Evolutionary conservation across 2,329 filamentous ascomycete genomes (phyloP).

Genomic region (Nemania sp.): DNA sequence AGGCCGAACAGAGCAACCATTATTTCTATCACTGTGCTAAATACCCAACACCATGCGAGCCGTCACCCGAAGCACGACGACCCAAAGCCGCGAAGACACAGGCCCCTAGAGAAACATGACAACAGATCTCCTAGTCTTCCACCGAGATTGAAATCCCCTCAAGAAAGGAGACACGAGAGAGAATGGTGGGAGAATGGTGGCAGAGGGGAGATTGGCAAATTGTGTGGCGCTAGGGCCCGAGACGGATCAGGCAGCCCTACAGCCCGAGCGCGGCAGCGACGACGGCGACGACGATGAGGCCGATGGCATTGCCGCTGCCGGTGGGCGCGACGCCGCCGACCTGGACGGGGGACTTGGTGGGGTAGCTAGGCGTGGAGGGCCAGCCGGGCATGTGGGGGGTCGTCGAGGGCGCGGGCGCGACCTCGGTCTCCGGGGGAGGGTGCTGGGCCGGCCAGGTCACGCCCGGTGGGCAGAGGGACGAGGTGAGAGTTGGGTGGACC

Average conservation of each 20-base stretch:
- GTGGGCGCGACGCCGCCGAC: constrained; percentile 21
- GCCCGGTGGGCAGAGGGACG: constrained; percentile 30
- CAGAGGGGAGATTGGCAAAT: too few relatives aligned
- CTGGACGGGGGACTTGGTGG: constrained; percentile 6
- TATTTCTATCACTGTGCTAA: too few relatives aligned
- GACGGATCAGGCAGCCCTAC: neutral
- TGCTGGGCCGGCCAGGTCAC: constrained; percentile 13
- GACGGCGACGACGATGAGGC: constrained; percentile 18
- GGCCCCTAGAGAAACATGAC: too few relatives aligned
- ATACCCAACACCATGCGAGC: too few relatives aligned
- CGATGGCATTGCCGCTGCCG: neutral
- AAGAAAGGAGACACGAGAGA: too few relatives aligned
- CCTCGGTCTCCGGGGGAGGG: constrained; percentile 14
- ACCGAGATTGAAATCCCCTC: too few relatives aligned
- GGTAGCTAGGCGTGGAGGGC: neutral
- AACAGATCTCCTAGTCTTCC: too few relatives aligned
- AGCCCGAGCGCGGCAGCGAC: constrained; percentile 20
- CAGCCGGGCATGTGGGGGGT: neutral
- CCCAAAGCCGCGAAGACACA: too few relatives aligned
- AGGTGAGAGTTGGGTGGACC: constrained; percentile 30
- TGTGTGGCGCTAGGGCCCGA: neutral
- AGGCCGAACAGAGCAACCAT: neutral
- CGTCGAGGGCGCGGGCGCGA: constrained; percentile 15
- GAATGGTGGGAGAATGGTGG: too few relatives aligned
- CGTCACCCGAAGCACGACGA: too few relatives aligned